Evolutionary conservation across 2,329 filamentous ascomycete species (phyloP).

Genomic region (Neopestalotiopsis clavispora): DNA sequence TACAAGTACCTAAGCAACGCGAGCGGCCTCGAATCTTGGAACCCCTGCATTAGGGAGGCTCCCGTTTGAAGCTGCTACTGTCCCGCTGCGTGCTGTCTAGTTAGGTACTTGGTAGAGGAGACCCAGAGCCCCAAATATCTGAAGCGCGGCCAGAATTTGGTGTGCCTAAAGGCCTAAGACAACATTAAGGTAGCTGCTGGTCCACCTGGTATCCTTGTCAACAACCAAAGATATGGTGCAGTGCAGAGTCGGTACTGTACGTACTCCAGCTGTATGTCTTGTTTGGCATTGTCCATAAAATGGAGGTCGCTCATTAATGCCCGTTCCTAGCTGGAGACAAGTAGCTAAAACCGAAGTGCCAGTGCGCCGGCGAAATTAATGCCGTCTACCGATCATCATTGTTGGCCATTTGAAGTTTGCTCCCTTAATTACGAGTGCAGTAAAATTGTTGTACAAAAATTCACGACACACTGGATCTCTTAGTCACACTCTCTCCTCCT

Average conservation of each 20-base stretch:
- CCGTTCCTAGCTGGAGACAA: too few species aligned
- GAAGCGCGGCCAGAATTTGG: background rate
- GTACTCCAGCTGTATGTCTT: background rate
- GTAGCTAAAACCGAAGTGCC: background rate
- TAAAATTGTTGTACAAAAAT: background rate
- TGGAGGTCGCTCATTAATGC: background rate
- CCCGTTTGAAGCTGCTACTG: background rate
- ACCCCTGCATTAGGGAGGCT: slow-evolving; percentile 14
- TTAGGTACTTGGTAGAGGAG: too few species aligned
- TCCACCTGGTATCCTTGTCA: background rate
- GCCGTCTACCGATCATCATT: slow-evolving; percentile 3
- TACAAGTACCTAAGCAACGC: background rate
- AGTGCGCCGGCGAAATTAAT: slow-evolving; percentile 7
- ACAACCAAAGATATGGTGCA: background rate
- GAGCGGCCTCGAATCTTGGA: background rate
- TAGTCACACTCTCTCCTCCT: background rate
- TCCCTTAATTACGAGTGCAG: slow-evolving; percentile 43
- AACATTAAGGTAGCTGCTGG: background rate
- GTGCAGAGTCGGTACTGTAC: background rate
- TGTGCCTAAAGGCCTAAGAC: background rate
- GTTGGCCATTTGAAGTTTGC: background rate
- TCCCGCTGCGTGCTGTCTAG: too few species aligned
- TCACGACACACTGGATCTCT: background rate
- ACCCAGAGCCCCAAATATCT: background rate
- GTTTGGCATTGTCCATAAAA: background rate